Evolutionary conservation across 2,329 filamentous ascomycete species (phyloP).

Genomic region (Cladophialophora immunda): DNA sequence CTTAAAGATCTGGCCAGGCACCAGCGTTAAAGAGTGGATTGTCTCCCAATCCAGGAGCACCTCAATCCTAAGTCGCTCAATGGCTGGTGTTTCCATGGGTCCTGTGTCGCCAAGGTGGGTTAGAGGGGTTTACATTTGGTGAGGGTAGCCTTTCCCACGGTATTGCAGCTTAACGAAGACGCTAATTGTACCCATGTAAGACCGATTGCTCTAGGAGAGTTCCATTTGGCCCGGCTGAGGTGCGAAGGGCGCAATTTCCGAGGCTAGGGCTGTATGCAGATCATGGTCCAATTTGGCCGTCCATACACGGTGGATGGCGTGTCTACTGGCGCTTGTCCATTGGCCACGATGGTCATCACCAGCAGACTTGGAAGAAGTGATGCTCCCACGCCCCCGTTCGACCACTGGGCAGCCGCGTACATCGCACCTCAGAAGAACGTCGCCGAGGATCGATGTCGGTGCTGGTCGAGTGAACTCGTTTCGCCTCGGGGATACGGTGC

Average conservation of each 20-base stretch:
- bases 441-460: constrained; percentile 4
- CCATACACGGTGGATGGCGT: not conserved
- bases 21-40: not conserved
- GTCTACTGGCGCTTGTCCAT: not conserved
- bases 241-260: not conserved
- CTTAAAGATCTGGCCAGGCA: constrained; percentile 2
- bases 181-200: not conserved
- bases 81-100: constrained; percentile 2
- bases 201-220: not conserved
- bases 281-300: not conserved
- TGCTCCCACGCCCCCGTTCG: not conserved
- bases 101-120: not conserved
- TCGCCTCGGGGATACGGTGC: constrained; percentile 10
- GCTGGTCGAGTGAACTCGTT: constrained; percentile 11
- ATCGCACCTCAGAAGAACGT: constrained; percentile 10
- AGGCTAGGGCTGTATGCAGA: not conserved
- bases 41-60: not conserved
- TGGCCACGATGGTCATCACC: constrained; percentile 2
- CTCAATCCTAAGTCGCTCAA: constrained; percentile 5
- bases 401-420: constrained; percentile 3
- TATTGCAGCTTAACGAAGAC: constrained; percentile 1
- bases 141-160: not conserved
- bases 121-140: constrained; percentile 1
- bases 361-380: constrained; percentile 13
- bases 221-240: not conserved